Conservation (phyloP, 148 eudicot genomes). For the Arctostaphylos glauca region DNA sequence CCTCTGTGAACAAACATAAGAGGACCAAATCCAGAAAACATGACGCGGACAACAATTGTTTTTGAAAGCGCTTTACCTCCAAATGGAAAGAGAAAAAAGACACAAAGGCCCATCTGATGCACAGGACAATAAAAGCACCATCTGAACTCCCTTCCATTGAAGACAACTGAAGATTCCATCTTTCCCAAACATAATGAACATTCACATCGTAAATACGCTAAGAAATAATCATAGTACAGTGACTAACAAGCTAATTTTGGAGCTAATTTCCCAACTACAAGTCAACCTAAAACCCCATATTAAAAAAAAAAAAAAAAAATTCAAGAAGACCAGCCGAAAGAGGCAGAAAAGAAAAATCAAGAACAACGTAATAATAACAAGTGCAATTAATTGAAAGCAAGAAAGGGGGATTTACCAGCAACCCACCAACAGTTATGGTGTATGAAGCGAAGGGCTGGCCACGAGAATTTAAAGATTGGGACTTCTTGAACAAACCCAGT, state of each 20-base stretch:
- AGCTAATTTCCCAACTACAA: neutral
- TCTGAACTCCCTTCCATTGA: no score
- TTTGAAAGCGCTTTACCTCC: neutral
- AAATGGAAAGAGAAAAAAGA: neutral
- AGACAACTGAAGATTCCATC: neutral
- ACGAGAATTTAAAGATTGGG: slow-evolving; percentile 2
- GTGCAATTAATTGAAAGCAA: neutral
- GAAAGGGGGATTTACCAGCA: slow-evolving; percentile 25
- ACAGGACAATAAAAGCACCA: no score
- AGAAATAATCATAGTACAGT: neutral
- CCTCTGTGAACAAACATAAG: neutral
- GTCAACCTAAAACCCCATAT: slow-evolving; percentile 14
- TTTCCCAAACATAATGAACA: slow-evolving; percentile 5
- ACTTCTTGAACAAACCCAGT: neutral
- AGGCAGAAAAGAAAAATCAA: neutral
- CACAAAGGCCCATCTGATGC: no score
- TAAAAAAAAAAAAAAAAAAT: no score
- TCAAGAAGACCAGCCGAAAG: neutral
- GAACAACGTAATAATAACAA: neutral
- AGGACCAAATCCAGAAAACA: neutral
- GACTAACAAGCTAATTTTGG: neutral
- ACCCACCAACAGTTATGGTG: slow-evolving; percentile 29
- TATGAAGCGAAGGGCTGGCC: slow-evolving; percentile 9
- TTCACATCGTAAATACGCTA: neutral
- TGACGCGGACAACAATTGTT: neutral